These are phyloP conservation scores for Laguncularia racemosa DNA, from an alignment of 345 rosid genomes.

Conservation along the genomic window DNA sequence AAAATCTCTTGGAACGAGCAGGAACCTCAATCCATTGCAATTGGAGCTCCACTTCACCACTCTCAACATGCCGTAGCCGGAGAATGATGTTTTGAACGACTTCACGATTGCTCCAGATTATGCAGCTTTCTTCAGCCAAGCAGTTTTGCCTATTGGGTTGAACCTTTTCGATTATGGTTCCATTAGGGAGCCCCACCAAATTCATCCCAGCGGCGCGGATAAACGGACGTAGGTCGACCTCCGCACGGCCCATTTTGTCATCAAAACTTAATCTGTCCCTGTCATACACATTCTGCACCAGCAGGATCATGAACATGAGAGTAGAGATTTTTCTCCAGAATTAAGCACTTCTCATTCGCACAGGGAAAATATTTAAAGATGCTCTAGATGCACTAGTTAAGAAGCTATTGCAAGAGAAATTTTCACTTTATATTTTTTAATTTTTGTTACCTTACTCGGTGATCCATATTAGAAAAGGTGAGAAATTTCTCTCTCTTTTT, in stretches of 20 bases:
- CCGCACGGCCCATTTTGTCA: conserved; percentile 19
- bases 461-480: too few relatives aligned
- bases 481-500: too few relatives aligned
- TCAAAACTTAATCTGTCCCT: conserved; percentile 8
- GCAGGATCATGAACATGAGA: background rate
- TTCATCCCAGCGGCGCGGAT: background rate
- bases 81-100: conserved; percentile 14
- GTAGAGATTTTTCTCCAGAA: too few relatives aligned
- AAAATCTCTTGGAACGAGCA: conserved; percentile 10
- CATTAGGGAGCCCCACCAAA: background rate
- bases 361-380: too few relatives aligned
- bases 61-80: conserved; percentile 11
- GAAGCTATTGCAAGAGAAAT: too few relatives aligned
- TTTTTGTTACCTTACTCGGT: too few relatives aligned
- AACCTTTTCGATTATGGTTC: conserved; percentile 3
- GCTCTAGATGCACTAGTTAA: too few relatives aligned
- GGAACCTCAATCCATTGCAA: conserved; percentile 24
- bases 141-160: conserved; percentile 3
- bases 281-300: conserved; percentile 11
- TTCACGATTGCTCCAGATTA: conserved; percentile 7
- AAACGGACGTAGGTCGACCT: conserved; percentile 7
- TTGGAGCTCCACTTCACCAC: conserved; percentile 20
- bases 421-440: too few relatives aligned
- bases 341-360: too few relatives aligned
- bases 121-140: conserved; percentile 15